Base-by-base conservation (phyloP, 208 protist species). In the Herpetomonas samuelpessoai region DNA sequence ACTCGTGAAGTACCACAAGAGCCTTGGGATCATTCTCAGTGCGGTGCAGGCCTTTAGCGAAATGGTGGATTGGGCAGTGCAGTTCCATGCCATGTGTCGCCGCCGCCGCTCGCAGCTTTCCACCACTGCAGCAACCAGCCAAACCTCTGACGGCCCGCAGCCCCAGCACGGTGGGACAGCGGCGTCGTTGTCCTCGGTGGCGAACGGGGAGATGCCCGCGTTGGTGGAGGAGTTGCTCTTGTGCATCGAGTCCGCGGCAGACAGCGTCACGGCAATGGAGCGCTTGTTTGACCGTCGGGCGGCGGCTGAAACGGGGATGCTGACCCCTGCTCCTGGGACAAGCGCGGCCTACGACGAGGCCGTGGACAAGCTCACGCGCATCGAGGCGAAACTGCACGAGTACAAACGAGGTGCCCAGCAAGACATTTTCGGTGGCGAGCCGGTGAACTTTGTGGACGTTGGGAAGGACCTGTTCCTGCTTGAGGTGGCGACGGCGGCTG, bases 391-490 rank as follows among this genome's bases (percentile, higher is more conserved):
- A 55, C 67, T 95, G n/a, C 45, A 95, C 60, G 74, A 61, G 12
- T 65, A 72, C 21, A 68, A 81, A 6, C 25, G 53, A 9, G 54
- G 75, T 24, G 24, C 80, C 3, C 70, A 78, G 35, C n/a, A 52
- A 9, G 74, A 87, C 12, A 53, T 83, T n/a, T 93, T 93, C 50
- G 28, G 31, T 25, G 79, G 76, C n/a, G 71, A 75, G 1, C 47
- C 65, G 27, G 63, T 88, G 18, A 62, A 68, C 31, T 97, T 86
- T 52, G 59, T 55, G 30, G 71, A 89, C 57, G 47, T 97, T 26
- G 92, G 92, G 1, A 92, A 94, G 57, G 92, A 97, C 50, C 56
- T 79, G 16, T 95, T 93, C 68, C 59, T 96, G 41, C 60, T 95
- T 19, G 88, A 97, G 45, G 87, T 97, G 44, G 71, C 86, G 39